Evolutionary conservation across 1,284 basidiomycete species (phyloP).

Genomic region (Boletus albobrunnescens): DNA sequence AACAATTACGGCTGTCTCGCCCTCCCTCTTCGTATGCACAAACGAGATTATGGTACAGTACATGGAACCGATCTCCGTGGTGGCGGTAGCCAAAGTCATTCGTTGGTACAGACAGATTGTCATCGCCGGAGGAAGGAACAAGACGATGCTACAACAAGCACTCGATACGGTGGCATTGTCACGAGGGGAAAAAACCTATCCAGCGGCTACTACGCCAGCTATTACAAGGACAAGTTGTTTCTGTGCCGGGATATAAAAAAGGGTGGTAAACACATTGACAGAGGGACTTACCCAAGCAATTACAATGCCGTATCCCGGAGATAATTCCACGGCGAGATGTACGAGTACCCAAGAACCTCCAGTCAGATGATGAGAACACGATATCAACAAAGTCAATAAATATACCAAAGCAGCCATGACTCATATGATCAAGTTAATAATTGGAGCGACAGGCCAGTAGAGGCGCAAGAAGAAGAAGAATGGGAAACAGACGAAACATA

Average conservation of each 20-base stretch:
- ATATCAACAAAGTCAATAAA: not conserved
- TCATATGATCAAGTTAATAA: conserved; percentile 71
- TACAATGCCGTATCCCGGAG: conserved; percentile 53
- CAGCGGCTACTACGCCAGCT: conserved; percentile 59
- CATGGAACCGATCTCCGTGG: conserved; percentile 55
- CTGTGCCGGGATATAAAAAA: conserved; percentile 31
- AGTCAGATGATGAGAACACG: conserved; percentile 33
- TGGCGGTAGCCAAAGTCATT: conserved; percentile 56
- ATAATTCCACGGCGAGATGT: conserved; percentile 50
- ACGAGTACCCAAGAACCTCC: conserved; percentile 69
- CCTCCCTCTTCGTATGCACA: conserved; percentile 47
- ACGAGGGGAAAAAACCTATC: conserved; percentile 41
- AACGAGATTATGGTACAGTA: conserved; percentile 70
- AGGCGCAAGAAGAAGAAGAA: conserved; percentile 65
- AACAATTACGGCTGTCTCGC: conserved; percentile 50
- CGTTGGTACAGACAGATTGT: conserved; percentile 69
- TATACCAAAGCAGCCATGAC: conserved; percentile 66
- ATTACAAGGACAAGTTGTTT: conserved; percentile 61
- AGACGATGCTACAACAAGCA: conserved; percentile 49
- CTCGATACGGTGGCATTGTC: conserved; percentile 4
- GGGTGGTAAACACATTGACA: not conserved
- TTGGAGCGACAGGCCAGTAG: conserved; percentile 71
- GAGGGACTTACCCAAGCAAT: conserved; percentile 58
- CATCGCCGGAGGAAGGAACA: conserved; percentile 65
- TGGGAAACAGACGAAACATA: conserved; percentile 68